Evolutionary conservation across 1,284 basidiomycete genomes (phyloP).

Genomic region (Meripilus lineatus): DNA sequence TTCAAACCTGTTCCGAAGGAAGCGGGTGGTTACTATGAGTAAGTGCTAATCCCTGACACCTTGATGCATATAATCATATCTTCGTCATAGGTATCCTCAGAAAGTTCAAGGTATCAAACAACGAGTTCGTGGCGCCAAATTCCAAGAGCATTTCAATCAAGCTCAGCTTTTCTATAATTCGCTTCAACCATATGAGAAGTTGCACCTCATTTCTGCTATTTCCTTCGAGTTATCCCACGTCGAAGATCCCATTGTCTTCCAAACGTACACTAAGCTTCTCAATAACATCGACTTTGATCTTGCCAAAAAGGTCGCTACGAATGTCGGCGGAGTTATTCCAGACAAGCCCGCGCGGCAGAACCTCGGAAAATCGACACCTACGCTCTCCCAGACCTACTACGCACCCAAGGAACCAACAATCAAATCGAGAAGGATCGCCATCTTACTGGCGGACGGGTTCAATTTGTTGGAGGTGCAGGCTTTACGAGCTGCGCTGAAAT

Average conservation of each 20-base stretch:
- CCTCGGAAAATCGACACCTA: slow-evolving; percentile 48
- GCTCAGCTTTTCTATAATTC: slow-evolving; percentile 82
- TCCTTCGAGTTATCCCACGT: slow-evolving; percentile 80
- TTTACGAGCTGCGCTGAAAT: slow-evolving; percentile 49
- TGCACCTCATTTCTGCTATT: slow-evolving; percentile 61
- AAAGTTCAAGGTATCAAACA: slow-evolving; percentile 61
- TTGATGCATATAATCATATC: not conserved
- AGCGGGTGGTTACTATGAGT: slow-evolving; percentile 62
- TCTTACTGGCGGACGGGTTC: slow-evolving; percentile 74
- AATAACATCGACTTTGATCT: slow-evolving; percentile 69
- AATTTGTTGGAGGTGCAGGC: slow-evolving; percentile 52
- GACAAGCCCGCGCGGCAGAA: slow-evolving; percentile 43
- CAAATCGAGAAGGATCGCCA: slow-evolving; percentile 63
- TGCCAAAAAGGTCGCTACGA: slow-evolving; percentile 58
- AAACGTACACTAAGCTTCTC: slow-evolving; percentile 59
- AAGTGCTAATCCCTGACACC: slow-evolving; percentile 14
- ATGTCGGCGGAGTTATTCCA: slow-evolving; percentile 57
- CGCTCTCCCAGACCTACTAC: slow-evolving; percentile 60
- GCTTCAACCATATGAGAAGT: slow-evolving; percentile 57
- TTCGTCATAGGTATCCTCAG: slow-evolving; percentile 35
- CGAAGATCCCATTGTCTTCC: slow-evolving; percentile 67
- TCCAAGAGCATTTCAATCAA: slow-evolving; percentile 67
- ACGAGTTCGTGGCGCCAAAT: slow-evolving; percentile 66
- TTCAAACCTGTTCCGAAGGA: slow-evolving; percentile 42
- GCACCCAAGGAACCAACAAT: slow-evolving; percentile 60